Evolutionary conservation across 495 filamentous ascomycete genomes (phyloP), one percentile per base, ranked within the genome.

Genomic region (Tuber melanosporum): DNA sequence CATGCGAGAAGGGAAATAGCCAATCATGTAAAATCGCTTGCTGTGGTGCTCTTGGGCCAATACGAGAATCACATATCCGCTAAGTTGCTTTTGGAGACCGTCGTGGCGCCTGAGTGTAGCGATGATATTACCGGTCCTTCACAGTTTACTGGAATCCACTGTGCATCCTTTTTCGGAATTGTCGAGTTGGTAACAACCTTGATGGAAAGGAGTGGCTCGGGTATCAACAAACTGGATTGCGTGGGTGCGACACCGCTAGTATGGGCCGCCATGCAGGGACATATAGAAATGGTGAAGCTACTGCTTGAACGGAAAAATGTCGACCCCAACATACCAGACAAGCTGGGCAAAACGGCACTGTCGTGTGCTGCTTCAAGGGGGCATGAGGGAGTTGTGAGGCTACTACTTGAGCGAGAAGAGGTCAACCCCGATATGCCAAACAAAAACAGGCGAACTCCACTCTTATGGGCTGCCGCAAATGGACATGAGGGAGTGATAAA

Each of bases 391-490:
- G 12, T 45, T 0, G 44, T 45, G 1, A 45, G 3, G 12, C 44
- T 45, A 45, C 44, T 45, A 45, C 44, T 45, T 10, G 44, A 45
- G 44, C 17, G 46, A 5, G 19, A 20, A 49, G 46, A 20, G 3
- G 46, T 49, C 46, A 49, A 49, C 46, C 46, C 46, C 0, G 46
- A 49, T 2, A 22, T 6, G 46, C 19, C 46, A 7, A 19, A 49
- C 19, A 4, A 49, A 0, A 5, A 76, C 41, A 75, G 77, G 19
- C 77, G 77, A 57, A 81, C 84, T 26, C 80, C 84, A 47, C 80
- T 85, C 10, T 84, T 75, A 17, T 79, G 75, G 74, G 84, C 84
- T n/a, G 82, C 84, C 43, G 62, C 76, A 57, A 77, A 77, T 26
- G 83, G 83, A 22, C 75, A 83, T 39, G 73, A 82, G 45, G 69